Conservation (phyloP, 2,329 filamentous ascomycete species). For the Colletotrichum incanum region DNA sequence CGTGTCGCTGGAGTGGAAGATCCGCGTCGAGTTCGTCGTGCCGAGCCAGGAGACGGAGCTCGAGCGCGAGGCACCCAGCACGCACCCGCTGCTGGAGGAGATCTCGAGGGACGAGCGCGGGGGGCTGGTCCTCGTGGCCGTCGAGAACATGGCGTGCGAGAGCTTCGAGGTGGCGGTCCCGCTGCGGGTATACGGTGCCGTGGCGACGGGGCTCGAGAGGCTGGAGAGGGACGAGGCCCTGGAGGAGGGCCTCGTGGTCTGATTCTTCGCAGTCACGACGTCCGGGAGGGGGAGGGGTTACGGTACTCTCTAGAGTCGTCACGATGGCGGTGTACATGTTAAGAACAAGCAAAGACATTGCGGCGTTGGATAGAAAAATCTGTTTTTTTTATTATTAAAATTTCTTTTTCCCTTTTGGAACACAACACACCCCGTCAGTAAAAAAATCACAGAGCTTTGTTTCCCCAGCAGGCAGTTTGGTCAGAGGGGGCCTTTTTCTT, state of each 20-base stretch:
- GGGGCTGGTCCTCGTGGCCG: conserved; percentile 79
- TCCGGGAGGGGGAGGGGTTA: too few species aligned
- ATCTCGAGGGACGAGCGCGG: conserved; percentile 85
- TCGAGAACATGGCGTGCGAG: conserved; percentile 85
- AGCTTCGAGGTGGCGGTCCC: conserved; percentile 93
- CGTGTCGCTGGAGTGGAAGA: conserved; percentile 88
- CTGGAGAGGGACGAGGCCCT: conserved; percentile 69
- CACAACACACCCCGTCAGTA: conserved; percentile 7
- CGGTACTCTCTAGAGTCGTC: background rate
- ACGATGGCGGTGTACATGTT: background rate
- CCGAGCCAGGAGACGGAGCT: conserved; percentile 56
- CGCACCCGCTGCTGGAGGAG: conserved; percentile 79
- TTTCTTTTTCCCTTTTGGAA: conserved; percentile 12
- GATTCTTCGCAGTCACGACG: conserved; percentile 29
- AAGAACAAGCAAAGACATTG: conserved; percentile 22
- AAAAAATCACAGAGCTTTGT: background rate
- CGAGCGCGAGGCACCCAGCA: conserved; percentile 41
- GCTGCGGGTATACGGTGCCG: conserved; percentile 82
- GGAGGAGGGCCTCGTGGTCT: conserved; percentile 62
- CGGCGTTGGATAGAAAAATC: conserved; percentile 40
- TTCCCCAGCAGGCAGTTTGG: background rate
- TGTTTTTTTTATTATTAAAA: too few species aligned
- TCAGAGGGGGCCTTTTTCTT: background rate
- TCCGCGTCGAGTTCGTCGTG: conserved; percentile 94
- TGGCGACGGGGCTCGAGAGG: conserved; percentile 70